A percentile compares a stretch with the other conserved stretches of the same genome.
phyloP scores from a whole-genome alignment of 495 filamentous ascomycete genomes.

The Daldinia childiae region DNA sequence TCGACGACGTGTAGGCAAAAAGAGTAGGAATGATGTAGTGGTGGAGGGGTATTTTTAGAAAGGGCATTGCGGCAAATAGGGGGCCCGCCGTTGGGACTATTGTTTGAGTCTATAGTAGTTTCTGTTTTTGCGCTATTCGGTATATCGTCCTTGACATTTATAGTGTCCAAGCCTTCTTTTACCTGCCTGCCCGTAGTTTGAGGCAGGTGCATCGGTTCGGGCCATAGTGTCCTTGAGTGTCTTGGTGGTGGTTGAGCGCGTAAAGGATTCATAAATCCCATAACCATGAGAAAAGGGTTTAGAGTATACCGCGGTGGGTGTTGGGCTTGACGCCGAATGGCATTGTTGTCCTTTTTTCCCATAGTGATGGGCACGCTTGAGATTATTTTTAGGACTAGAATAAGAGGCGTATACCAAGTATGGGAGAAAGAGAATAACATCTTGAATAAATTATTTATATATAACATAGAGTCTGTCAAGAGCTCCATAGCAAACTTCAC shows the following conservation, averaged over 20 bases:
- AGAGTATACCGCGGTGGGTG: background rate
- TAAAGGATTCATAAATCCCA: background rate
- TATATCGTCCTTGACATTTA: background rate
- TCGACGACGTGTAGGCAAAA: background rate
- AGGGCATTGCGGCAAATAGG: background rate
- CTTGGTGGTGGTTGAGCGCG: background rate
- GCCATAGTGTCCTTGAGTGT: conserved; percentile 13
- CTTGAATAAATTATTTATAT: background rate
- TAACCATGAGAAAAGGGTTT: background rate
- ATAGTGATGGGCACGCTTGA: background rate
- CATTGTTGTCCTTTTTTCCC: background rate
- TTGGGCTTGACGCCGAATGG: background rate
- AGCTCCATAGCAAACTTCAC: background rate
- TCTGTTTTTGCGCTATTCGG: background rate
- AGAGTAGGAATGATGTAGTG: background rate
- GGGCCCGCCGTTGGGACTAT: background rate
- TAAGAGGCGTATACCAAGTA: background rate
- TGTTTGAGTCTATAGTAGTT: background rate
- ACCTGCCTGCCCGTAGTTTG: background rate
- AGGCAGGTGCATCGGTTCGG: conserved; percentile 5
- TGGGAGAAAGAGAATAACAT: background rate
- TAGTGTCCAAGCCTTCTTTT: background rate
- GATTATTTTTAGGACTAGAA: background rate
- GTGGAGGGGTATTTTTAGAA: background rate
- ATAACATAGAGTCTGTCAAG: background rate